These are phyloP conservation scores for Apiotrichum laibachii DNA, from an alignment of 1,284 basidiomycete genomes.

Conservation along the genomic window DNA sequence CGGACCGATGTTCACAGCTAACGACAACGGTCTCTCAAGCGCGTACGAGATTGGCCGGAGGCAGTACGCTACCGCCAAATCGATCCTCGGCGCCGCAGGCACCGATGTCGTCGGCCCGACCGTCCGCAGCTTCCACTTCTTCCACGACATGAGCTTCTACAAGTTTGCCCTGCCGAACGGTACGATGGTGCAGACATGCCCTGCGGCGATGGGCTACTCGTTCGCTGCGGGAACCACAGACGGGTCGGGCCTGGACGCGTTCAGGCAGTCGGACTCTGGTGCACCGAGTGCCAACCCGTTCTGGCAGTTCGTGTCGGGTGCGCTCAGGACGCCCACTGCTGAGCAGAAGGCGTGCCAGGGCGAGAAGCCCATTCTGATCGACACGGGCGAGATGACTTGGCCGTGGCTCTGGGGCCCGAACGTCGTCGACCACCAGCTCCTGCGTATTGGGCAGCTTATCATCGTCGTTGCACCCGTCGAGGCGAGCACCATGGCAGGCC, in stretches of 20 bases:
- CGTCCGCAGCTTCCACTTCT: constrained; percentile 18
- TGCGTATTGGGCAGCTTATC: constrained; percentile 19
- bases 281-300: constrained; percentile 11
- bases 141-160: constrained; percentile 19
- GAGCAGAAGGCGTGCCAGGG: constrained; percentile 19
- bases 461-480: constrained; percentile 18
- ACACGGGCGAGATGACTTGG: constrained; percentile 16
- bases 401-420: constrained; percentile 18
- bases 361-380: constrained; percentile 16
- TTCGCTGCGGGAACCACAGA: constrained; percentile 20
- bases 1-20: constrained; percentile 5
- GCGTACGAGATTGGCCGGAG: constrained; percentile 17
- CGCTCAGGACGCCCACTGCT: not conserved
- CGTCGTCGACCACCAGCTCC: constrained; percentile 15
- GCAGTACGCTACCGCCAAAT: constrained; percentile 8
- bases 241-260: constrained; percentile 15
- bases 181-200: constrained; percentile 10
- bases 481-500: constrained; percentile 16
- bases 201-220: constrained; percentile 14
- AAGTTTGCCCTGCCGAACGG: constrained; percentile 10
- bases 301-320: constrained; percentile 10
- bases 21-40: constrained; percentile 9
- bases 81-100: constrained; percentile 5
- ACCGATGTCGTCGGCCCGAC: constrained; percentile 8
- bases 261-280: constrained; percentile 6